Percentiles rank a stretch among this genome's conserved stretches.
These are phyloP conservation scores for Wallacemonas sp. DNA, from an alignment of 208 protist species.

Conservation along the genomic window DNA sequence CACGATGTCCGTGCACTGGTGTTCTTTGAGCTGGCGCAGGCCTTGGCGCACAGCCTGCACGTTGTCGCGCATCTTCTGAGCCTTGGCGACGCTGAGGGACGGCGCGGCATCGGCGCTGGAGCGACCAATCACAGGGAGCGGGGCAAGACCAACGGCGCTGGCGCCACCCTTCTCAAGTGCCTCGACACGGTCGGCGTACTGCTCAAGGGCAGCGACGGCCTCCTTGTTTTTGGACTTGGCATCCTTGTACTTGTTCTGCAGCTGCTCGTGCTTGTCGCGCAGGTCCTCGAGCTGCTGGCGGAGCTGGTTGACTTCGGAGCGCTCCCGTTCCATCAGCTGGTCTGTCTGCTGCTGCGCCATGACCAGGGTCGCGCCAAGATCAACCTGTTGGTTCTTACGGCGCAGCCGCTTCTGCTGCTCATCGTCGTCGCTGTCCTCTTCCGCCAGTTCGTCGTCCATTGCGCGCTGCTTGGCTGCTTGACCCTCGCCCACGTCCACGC, in stretches of 20 bases:
- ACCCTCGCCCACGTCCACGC: constrained; percentile 79
- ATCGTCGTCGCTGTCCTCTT: constrained; percentile 73
- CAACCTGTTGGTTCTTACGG: constrained; percentile 34
- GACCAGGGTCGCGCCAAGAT: constrained; percentile 48
- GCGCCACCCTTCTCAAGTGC: constrained; percentile 42
- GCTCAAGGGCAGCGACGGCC: constrained; percentile 52
- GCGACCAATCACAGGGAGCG: constrained; percentile 24
- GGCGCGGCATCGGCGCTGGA: constrained; percentile 6
- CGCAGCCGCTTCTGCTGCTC: constrained; percentile 58
- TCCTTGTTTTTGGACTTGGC: constrained; percentile 89
- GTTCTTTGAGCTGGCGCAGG: constrained; percentile 69
- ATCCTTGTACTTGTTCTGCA: constrained; percentile 92
- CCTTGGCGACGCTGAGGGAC: constrained; percentile 17
- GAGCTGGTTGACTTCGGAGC: constrained; percentile 49
- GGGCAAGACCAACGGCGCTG: constrained; percentile 7
- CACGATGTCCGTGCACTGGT: constrained; percentile 55
- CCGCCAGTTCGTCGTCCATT: constrained; percentile 41
- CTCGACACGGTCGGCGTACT: constrained; percentile 69
- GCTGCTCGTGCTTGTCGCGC: constrained; percentile 75
- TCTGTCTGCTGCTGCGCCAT: constrained; percentile 79
- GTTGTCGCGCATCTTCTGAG: constrained; percentile 57
- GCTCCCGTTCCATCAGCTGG: constrained; percentile 70
- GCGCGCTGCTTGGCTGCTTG: constrained; percentile 55
- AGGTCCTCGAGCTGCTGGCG: constrained; percentile 76
- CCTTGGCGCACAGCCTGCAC: constrained; percentile 52